phyloP scores from a whole-genome alignment of 495 filamentous ascomycete genomes.

The Cercophora samala region DNA sequence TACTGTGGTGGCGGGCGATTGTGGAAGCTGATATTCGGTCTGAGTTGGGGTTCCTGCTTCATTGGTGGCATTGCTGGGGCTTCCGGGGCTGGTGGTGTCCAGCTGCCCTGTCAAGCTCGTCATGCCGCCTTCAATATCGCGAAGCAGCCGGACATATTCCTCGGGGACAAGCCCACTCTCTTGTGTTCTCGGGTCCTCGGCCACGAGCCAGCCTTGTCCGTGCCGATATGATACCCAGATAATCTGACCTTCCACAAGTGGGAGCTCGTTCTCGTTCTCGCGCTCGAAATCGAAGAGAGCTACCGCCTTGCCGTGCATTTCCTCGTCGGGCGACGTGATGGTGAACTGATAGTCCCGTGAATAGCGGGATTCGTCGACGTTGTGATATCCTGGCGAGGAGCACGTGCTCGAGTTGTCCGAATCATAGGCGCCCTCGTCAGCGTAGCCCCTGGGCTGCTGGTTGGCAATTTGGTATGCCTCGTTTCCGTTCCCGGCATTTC shows the following conservation, averaged over 20 bases:
- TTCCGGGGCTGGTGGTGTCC: constrained; percentile 39
- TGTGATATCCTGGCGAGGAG: constrained; percentile 49
- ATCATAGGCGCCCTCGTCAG: constrained; percentile 53
- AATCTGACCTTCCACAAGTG: constrained; percentile 87
- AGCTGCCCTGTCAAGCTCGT: constrained; percentile 50
- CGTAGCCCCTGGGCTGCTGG: constrained; percentile 55
- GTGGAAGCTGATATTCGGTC: constrained; percentile 46
- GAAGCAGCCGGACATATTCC: constrained; percentile 89
- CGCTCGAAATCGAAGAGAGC: constrained; percentile 91
- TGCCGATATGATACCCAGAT: constrained; percentile 96
- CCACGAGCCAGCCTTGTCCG: constrained; percentile 95
- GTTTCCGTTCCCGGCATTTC: background rate
- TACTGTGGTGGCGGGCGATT: constrained; percentile 43
- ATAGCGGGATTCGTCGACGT: constrained; percentile 64
- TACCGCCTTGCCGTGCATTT: constrained; percentile 96
- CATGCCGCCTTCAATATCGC: constrained; percentile 77
- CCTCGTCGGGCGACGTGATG: constrained; percentile 91
- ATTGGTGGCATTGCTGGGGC: constrained; percentile 31
- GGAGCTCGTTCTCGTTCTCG: constrained; percentile 95
- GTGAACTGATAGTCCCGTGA: constrained; percentile 91
- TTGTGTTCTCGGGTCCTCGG: constrained; percentile 88
- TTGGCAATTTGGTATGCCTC: constrained; percentile 39
- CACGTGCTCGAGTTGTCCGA: constrained; percentile 57
- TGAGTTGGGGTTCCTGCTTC: constrained; percentile 57
- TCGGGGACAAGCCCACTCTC: constrained; percentile 87